A percentile compares a stretch with the other conserved stretches of the same genome.
Evolutionary conservation across 2,329 filamentous ascomycete species (phyloP).

Genomic region (Hymenoscyphus fraxineus): DNA sequence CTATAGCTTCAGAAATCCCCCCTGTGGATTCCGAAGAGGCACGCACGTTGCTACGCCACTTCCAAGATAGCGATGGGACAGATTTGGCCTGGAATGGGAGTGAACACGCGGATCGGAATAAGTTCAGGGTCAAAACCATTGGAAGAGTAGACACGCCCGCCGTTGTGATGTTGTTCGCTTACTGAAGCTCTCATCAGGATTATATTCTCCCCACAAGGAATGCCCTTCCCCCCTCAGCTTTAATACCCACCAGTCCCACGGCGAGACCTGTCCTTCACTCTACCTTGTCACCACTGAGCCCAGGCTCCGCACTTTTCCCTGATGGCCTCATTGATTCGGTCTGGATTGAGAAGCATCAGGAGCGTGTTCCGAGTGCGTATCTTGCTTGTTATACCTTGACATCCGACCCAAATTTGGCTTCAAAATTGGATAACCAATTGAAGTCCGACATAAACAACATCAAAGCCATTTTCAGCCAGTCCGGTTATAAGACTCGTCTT

Average conservation of each 20-base stretch:
- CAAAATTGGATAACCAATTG: constrained; percentile 78
- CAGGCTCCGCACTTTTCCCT: constrained; percentile 77
- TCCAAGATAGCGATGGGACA: constrained; percentile 62
- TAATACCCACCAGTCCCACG: constrained; percentile 39
- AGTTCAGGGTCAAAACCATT: constrained; percentile 68
- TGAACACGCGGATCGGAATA: constrained; percentile 44
- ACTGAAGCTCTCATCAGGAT: constrained; percentile 40
- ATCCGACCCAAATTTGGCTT: constrained; percentile 68
- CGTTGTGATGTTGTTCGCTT: constrained; percentile 22
- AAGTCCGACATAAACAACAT: constrained; percentile 82
- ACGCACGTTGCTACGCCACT: constrained; percentile 60
- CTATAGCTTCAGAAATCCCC: constrained; percentile 68
- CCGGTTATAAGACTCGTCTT: constrained; percentile 74
- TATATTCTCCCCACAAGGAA: constrained; percentile 54
- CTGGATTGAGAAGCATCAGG: constrained; percentile 89
- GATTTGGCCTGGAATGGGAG: constrained; percentile 63
- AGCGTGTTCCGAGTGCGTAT: constrained; percentile 74
- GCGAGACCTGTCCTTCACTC: constrained; percentile 70
- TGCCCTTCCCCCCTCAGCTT: constrained; percentile 49
- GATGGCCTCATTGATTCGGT: constrained; percentile 79
- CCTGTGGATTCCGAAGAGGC: constrained; percentile 62
- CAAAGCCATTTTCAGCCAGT: constrained; percentile 62
- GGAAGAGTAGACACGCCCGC: constrained; percentile 65
- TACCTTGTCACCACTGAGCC: constrained; percentile 84
- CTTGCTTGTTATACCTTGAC: constrained; percentile 77